Evolutionary conservation across 164 flowering plant species (phyloP).

Genomic region (Magnolia sinica): DNA sequence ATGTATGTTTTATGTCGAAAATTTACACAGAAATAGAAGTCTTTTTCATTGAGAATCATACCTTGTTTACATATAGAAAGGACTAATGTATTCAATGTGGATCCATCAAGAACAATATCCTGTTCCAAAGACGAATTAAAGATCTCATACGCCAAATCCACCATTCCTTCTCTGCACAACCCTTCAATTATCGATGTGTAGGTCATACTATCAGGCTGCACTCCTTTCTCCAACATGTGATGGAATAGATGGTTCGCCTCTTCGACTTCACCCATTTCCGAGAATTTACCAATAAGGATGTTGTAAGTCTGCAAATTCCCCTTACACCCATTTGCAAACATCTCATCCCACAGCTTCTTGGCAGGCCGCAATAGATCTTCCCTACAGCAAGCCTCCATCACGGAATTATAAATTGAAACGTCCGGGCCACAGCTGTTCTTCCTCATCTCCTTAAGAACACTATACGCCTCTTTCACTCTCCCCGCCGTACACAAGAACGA

Average conservation of each 20-base stretch:
- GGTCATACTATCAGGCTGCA: slow-evolving; percentile 49
- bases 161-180: slow-evolving; percentile 52
- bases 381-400: slow-evolving; percentile 88
- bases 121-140: slow-evolving; percentile 46
- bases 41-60: slow-evolving; percentile 14
- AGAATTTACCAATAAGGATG: slow-evolving; percentile 63
- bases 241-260: slow-evolving; percentile 59
- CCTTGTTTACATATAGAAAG: slow-evolving; percentile 62
- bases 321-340: slow-evolving; percentile 71
- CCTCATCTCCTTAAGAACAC: slow-evolving; percentile 74
- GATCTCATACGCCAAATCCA: slow-evolving; percentile 54
- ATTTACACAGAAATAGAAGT: background rate
- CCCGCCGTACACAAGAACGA: slow-evolving; percentile 69
- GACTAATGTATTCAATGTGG: slow-evolving; percentile 42
- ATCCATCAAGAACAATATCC: slow-evolving; percentile 39
- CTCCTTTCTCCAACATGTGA: slow-evolving; percentile 65
- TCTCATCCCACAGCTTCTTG: slow-evolving; percentile 90
- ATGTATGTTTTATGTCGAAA: no score
- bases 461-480: slow-evolving; percentile 73
- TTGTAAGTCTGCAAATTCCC: slow-evolving; percentile 68
- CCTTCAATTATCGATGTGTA: slow-evolving; percentile 64
- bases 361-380: slow-evolving; percentile 89
- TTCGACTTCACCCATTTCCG: slow-evolving; percentile 55
- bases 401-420: slow-evolving; percentile 53
- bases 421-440: slow-evolving; percentile 67